Base-by-base conservation (phyloP, 1,284 basidiomycete genomes). In the Ceratobasidium sp. region DNA sequence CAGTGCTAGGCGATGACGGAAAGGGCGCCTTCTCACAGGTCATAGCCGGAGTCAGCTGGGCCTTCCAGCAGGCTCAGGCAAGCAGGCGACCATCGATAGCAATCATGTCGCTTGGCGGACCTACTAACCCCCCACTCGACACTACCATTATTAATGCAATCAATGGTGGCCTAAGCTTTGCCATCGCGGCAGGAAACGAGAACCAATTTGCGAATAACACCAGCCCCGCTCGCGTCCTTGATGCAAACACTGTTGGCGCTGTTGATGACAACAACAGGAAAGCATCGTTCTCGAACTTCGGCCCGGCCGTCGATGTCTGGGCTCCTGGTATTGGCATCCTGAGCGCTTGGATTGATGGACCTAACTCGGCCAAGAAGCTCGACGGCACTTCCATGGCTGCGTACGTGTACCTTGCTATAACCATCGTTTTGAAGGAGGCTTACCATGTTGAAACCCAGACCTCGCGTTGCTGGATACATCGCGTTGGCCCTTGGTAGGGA, bases 171-270 rank as follows among this genome's bases (percentile, higher is more conserved):
- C 86, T 99, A 72, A 94, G 98, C 86, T 98, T 98, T 79, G 94
- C 94, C 77, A 95, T 98, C 74, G 95, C 95, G 72, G 96, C 96
- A 74, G 96, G 94, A 86, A 86, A 82, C 80, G 86, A 87, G 81
- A 86, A 87, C 82, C 82, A 83, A 79, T 84, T 85, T 76, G 85
- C 85, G n/a, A 79, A 77, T 76, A 78, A 21, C 6, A 5, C 41
- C n/a, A 46, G 52, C 16, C 69, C 69, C 7, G 54, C 69, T 43
- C 23, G 44, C 8, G 69, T 71, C 3, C 14, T 11, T 1, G 23
- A n/a, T 0, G 69, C 69, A 1, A 71, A 49, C 21, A 71, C 69
- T 4, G 21, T 59, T 14, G 69, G 69, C 0, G 69, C 69, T 2
- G 30, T 71, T n/a, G 41, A 71, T 30, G 30, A 5, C 1, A 38